Base-by-base conservation (phyloP, 345 rosid genomes). In the Camelina laxa region DNA sequence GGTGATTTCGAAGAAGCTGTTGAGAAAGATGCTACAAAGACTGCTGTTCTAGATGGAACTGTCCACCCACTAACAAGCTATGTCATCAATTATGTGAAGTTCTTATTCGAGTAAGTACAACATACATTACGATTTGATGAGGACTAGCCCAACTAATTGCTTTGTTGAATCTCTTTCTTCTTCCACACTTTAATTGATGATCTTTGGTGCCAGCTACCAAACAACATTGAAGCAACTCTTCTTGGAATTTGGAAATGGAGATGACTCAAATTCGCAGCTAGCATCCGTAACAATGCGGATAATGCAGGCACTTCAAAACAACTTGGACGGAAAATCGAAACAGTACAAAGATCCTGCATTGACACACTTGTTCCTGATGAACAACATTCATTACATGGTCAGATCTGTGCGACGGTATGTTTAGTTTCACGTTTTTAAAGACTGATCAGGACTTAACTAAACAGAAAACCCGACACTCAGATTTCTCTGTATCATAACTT, bases 251-350 rank as follows among this genome's bases (percentile, higher is more conserved):
- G 97, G 84, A 76, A 86, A 72, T 50, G 87, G 84, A 38, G 91
- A 84, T 38, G 91, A 83, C 68, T 80, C 87, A 8, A 65, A 65
- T 75, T 87, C 97, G 56, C 93, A 95, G 80, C 81, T 95, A 65
- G 96, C 97, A 62, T 73, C 93, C 21, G 89, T 95, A 59, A 95
- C 99, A 65, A 89, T 92, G 96, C 83, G 85, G 74, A 92, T 95
- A 65, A 95, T 95, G 97, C 99, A 90, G 84, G 97, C 99, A n/a
- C 99, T 95, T 87, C 99, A 92, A 80, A 89, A 87, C 69, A 95
- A 95, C 82, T 86, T 95, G 79, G 97, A 90, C 62, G 97, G 90
- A 45, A 95, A 92, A 80, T 89, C 99, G 11, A 95, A 92, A 87
- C 99, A 95, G 88, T 92, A 92, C 75, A 87, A 65, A 80, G 99